Percentiles rank a stretch among this genome's conserved stretches.
Conservation (phyloP, 306 rosid species). For the Quercus aquifolioides region DNA sequence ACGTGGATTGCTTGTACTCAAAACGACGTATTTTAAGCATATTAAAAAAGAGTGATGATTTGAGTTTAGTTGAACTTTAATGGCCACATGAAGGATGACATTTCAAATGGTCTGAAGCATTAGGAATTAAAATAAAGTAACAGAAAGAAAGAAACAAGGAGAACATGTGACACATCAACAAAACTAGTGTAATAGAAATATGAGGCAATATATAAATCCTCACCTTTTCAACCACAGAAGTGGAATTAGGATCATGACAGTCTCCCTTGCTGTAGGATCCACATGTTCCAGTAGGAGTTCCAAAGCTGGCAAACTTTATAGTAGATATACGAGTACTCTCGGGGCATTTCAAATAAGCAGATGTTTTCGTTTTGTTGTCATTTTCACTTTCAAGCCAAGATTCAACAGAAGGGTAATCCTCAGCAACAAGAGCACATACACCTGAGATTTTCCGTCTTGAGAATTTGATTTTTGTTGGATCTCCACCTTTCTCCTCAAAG, state of each 20-base stretch:
- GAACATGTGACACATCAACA: not conserved
- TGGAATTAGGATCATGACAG: conserved; percentile 76
- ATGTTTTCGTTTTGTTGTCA: conserved; percentile 26
- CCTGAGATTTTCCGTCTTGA: conserved; percentile 52
- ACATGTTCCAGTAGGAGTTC: conserved; percentile 76
- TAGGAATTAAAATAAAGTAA: not conserved
- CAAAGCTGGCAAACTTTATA: conserved; percentile 79
- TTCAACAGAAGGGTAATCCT: conserved; percentile 55
- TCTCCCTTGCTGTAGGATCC: conserved; percentile 63
- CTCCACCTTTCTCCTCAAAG: conserved; percentile 92
- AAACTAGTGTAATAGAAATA: not conserved
- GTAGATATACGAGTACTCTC: conserved; percentile 35
- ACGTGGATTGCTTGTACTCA: too few species aligned
- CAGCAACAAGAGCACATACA: conserved; percentile 56
- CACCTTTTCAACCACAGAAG: conserved; percentile 66
- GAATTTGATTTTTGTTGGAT: conserved; percentile 60
- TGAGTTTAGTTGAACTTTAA: too few species aligned
- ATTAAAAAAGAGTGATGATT: too few species aligned
- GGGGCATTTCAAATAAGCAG: conserved; percentile 60
- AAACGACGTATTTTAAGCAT: too few species aligned
- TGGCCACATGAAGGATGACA: too few species aligned
- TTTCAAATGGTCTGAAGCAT: too few species aligned
- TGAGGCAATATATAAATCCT: not conserved
- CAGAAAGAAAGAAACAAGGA: not conserved
- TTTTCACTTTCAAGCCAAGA: conserved; percentile 36